phyloP scores from a whole-genome alignment of 768 basidiomycete genomes.

The Cyclocybe aegerita region DNA sequence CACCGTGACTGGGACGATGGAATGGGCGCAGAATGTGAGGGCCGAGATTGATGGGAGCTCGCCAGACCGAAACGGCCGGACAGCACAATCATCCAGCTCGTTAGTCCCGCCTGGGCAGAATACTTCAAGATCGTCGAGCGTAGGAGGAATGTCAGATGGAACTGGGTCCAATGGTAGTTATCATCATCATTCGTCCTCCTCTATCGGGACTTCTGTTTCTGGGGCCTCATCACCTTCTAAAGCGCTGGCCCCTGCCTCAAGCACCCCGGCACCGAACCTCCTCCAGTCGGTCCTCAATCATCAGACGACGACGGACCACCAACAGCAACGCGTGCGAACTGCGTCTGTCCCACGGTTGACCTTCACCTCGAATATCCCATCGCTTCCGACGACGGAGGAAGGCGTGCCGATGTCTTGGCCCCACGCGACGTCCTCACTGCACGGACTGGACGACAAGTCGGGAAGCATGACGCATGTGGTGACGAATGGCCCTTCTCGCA shows the following conservation, averaged over 20 bases:
- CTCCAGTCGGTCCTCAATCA: constrained; percentile 9
- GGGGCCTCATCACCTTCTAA: constrained; percentile 21
- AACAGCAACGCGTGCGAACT: constrained; percentile 18
- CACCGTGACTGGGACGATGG: constrained; percentile 28
- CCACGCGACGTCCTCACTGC: background rate
- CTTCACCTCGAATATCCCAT: background rate
- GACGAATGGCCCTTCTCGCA: constrained; percentile 1
- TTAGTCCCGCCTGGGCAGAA: background rate
- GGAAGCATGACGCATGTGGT: background rate
- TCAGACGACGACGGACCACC: constrained; percentile 4
- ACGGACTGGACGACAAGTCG: too few relatives aligned
- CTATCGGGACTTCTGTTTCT: constrained; percentile 24
- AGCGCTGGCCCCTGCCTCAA: constrained; percentile 10
- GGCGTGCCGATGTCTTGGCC: background rate
- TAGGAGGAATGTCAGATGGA: constrained; percentile 16
- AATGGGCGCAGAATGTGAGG: constrained; percentile 44
- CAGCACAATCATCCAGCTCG: background rate
- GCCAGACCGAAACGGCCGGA: background rate
- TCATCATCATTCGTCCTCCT: constrained; percentile 22
- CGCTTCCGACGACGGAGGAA: background rate
- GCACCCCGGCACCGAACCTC: background rate
- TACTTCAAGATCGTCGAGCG: constrained; percentile 19
- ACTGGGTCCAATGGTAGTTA: constrained; percentile 14
- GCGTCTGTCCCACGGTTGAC: constrained; percentile 11
- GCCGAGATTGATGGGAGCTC: constrained; percentile 18